Evolutionary conservation across 371 early-diverging fungal genomes (phyloP), one percentile per base, ranked within the genome.

Genomic region (Umbelopsis sp.): DNA sequence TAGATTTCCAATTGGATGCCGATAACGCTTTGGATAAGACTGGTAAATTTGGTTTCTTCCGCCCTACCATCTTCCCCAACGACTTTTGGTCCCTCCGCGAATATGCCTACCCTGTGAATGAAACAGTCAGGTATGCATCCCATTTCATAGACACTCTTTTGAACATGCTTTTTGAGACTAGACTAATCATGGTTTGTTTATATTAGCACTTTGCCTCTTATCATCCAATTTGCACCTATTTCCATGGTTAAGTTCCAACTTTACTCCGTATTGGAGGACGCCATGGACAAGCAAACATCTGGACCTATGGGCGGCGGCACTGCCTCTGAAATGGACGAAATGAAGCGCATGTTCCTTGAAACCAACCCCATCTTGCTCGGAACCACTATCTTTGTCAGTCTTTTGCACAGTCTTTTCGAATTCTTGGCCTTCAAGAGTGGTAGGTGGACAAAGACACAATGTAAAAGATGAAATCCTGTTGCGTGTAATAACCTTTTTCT

Each of bases 391-490:
- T 64, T 82, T 46, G 96, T 96, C 46, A 92, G 93, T 51, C 63
- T 91, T 5, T 75, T 97, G 16, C 98, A 97, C 80, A 89, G 91
- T 63, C 73, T 93, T 2, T 96, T 97, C 79, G 97, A 96, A 76
- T 93, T 97, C 79, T 79, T 97, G 68, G 97, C 97, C 0, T 97
- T 96, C 78, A 97, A 96, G 82, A 96, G 96, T 74, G 95, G 93
- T 91, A 80, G 63, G 76, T 18, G 2, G 4, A 46, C 18, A 5
- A 35, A 46, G 4, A 25, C 41, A 38, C 32, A 53, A 16, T 32
- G 24, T 18, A 22, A 41, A 10, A 7, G 12, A 41, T 7, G 38
- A 22, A 29, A 4, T 29, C 29, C 29, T 41, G 38, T 22, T 22
- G 8, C 50, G 4, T 53, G 11, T 46, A 45, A 72, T 38, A 14